These are phyloP conservation scores for Zygoascus hellenicus DNA, from an alignment of 1,139 yeast species.

Conservation along the genomic window DNA sequence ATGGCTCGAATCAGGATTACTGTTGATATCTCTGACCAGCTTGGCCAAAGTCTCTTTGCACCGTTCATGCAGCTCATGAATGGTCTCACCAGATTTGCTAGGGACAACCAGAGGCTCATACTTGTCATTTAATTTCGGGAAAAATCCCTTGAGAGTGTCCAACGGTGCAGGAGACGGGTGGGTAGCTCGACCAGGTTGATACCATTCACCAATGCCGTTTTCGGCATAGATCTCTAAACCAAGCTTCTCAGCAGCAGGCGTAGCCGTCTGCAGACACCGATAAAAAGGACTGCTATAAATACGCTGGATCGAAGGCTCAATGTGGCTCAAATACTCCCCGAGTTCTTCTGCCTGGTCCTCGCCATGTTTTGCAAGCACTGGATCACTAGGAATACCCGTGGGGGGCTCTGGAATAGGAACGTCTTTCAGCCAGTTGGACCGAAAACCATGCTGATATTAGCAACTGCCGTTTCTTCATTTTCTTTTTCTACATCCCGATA, in stretches of 20 bases:
- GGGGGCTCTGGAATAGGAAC: conserved; percentile 68
- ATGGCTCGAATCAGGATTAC: conserved; percentile 40
- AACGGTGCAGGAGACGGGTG: conserved; percentile 46
- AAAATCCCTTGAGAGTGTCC: conserved; percentile 44
- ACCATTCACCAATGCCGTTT: conserved; percentile 54
- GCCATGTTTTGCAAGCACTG: conserved; percentile 75
- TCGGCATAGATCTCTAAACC: conserved; percentile 58
- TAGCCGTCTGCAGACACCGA: conserved; percentile 79
- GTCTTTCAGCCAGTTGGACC: conserved; percentile 64
- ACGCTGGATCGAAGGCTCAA: conserved; percentile 50
- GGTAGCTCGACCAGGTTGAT: conserved; percentile 29
- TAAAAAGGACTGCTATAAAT: conserved; percentile 80
- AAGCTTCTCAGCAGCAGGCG: conserved; percentile 55
- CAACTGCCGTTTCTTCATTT: not conserved
- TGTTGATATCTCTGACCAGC: conserved; percentile 45
- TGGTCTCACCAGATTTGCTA: conserved; percentile 62
- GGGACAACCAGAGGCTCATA: conserved; percentile 47
- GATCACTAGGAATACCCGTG: conserved; percentile 78
- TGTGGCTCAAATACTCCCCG: conserved; percentile 44
- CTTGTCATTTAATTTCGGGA: conserved; percentile 41
- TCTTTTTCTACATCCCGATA: not conserved
- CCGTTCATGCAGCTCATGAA: conserved; percentile 54
- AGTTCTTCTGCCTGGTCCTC: conserved; percentile 72
- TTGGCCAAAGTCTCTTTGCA: conserved; percentile 44
- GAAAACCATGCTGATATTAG: conserved; percentile 55